Evolutionary conservation across 345 rosid genomes (phyloP).

Genomic region (Brassica juncea): DNA sequence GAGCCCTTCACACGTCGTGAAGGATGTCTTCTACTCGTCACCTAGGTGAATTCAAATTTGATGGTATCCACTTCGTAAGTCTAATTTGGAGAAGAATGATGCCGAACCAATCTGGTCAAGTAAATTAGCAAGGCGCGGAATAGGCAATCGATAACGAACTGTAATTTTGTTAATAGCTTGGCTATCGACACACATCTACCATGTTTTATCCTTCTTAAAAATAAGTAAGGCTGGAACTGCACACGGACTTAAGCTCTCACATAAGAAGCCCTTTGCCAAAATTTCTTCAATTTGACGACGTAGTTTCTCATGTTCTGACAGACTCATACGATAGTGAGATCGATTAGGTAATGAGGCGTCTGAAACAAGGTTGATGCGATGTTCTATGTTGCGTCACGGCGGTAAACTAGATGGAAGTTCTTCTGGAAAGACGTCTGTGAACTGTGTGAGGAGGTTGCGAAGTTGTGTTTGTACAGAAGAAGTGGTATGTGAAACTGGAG

Average conservation of each 20-base stretch:
- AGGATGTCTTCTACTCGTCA: not conserved
- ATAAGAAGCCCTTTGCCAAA: not conserved
- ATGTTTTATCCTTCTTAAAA: not conserved
- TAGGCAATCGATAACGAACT: not conserved
- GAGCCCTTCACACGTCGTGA: not conserved
- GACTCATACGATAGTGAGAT: not conserved
- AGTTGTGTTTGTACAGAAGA: not conserved
- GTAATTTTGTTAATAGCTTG: not conserved
- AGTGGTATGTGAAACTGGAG: not conserved
- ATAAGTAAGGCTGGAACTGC: not conserved
- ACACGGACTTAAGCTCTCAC: not conserved
- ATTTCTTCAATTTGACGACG: not conserved
- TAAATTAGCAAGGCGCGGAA: not conserved
- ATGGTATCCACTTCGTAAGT: not conserved
- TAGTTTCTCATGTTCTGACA: not conserved
- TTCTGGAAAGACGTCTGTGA: not conserved
- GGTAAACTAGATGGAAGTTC: not conserved
- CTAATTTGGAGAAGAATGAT: not conserved
- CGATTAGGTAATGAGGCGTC: not conserved
- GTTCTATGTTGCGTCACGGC: not conserved
- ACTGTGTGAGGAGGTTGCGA: not conserved
- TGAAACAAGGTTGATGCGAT: not conserved
- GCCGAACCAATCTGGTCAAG: not conserved
- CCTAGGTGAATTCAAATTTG: not conserved
- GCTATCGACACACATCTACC: not conserved